Conservation (phyloP, 805 yeast species). For the Pichia sporocuriosa region DNA sequence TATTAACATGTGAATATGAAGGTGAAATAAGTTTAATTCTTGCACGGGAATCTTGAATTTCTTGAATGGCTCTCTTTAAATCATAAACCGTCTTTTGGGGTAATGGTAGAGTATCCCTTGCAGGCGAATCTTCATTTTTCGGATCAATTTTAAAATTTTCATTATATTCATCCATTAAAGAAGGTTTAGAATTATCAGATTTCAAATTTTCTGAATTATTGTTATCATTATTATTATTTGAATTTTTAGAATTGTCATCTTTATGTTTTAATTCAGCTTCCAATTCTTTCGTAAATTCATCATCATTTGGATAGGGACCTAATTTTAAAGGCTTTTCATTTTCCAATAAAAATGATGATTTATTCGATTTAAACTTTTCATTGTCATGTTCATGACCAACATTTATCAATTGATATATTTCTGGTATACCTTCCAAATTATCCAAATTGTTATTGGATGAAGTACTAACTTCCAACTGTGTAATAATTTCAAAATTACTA, state of each 20-base stretch:
- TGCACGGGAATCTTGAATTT: conserved; percentile 76
- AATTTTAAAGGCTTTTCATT: conserved; percentile 70
- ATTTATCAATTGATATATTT: conserved; percentile 31
- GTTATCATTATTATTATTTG: no score
- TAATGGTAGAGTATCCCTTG: conserved; percentile 69
- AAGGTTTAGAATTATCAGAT: conserved; percentile 24
- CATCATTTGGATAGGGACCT: conserved; percentile 81
- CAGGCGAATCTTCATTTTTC: conserved; percentile 60
- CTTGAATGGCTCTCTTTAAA: conserved; percentile 67
- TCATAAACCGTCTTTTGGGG: conserved; percentile 80
- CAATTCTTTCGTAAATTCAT: conserved; percentile 77
- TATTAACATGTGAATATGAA: conserved; percentile 11
- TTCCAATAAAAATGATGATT: conserved; percentile 20
- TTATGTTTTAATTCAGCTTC: conserved; percentile 74
- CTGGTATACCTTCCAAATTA: conserved; percentile 43
- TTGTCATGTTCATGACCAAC: conserved; percentile 19
- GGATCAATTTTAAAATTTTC: conserved; percentile 48
- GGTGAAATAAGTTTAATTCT: conserved; percentile 59
- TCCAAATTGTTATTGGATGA: conserved; percentile 39
- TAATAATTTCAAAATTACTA: conserved; percentile 61
- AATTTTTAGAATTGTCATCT: no score
- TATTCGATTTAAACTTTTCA: conserved; percentile 31
- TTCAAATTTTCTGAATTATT: conserved; percentile 3
- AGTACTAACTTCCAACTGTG: conserved; percentile 34
- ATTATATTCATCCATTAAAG: conserved; percentile 61